Percentiles rank a stretch among this genome's conserved stretches.
Conservation (phyloP, 2,329 filamentous ascomycete species). For the Xylariaceae sp. region DNA sequence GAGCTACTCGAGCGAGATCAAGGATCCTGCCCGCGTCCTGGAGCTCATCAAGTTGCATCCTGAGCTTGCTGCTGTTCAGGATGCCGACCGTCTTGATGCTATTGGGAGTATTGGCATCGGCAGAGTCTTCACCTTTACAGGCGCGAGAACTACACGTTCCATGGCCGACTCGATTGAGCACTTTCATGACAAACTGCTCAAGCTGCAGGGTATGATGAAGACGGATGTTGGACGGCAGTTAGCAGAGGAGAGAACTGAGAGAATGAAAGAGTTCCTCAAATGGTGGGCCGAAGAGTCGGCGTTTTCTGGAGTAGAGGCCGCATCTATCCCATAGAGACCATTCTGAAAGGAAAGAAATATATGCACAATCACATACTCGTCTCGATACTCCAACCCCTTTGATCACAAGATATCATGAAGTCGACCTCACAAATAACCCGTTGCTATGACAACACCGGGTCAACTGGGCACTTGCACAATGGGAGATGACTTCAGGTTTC, state of each 20-base stretch:
- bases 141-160: constrained; percentile 48
- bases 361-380: no score
- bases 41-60: constrained; percentile 60
- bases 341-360: no score
- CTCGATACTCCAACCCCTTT: no score
- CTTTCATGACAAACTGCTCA: constrained; percentile 70
- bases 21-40: constrained; percentile 55
- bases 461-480: no score
- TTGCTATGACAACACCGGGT: no score
- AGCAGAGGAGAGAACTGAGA: constrained; percentile 49
- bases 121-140: constrained; percentile 70
- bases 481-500: no score
- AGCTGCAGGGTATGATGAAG: constrained; percentile 61
- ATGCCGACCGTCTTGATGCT: constrained; percentile 88
- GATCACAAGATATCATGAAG: no score
- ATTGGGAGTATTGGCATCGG: constrained; percentile 83
- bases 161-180: constrained; percentile 66
- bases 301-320: constrained; percentile 19
- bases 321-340: constrained; percentile 22
- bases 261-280: constrained; percentile 47
- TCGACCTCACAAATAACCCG: no score
- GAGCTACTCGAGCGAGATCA: constrained; percentile 69
- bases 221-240: constrained; percentile 50
- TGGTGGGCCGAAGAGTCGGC: constrained; percentile 54
- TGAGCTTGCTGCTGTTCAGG: constrained; percentile 80